Evolutionary conservation across 306 rosid genomes (phyloP).

Genomic region (Comarum palustre): DNA sequence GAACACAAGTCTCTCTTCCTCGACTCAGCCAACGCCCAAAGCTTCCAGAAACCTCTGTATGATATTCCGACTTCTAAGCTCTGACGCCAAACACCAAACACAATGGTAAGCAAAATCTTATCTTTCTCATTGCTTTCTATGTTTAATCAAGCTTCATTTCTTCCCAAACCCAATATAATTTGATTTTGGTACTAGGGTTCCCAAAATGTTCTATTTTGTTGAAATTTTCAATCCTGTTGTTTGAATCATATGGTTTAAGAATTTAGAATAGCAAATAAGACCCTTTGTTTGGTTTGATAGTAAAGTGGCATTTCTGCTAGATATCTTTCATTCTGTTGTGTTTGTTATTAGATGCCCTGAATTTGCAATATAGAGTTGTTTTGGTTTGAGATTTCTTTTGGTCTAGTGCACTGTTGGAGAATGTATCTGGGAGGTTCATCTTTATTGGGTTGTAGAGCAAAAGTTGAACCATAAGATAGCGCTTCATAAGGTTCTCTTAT

Average conservation of each 20-base stretch:
- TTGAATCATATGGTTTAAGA: too few species aligned
- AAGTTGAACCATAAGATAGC: background rate
- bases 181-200: conserved; percentile 9
- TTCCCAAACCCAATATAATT: background rate
- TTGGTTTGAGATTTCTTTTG: background rate
- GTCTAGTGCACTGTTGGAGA: background rate
- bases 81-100: conserved; percentile 9
- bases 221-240: background rate
- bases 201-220: background rate
- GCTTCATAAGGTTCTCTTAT: background rate
- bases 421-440: background rate
- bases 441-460: background rate
- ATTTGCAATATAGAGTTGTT: background rate
- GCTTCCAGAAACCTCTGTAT: conserved; percentile 30
- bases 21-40: background rate
- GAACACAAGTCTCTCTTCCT: background rate
- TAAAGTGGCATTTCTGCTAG: background rate
- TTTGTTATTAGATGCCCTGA: background rate
- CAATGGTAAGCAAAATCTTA: conserved; percentile 40
- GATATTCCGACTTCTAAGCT: conserved; percentile 16
- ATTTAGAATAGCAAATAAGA: background rate
- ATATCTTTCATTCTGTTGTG: background rate
- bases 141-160: background rate
- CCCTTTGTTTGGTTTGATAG: background rate
- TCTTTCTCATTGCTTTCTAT: background rate